Evolutionary conservation across 2,329 filamentous ascomycete species (phyloP), one percentile per base, ranked within the genome.

Genomic region (Pseudogymnoascus sp.): DNA sequence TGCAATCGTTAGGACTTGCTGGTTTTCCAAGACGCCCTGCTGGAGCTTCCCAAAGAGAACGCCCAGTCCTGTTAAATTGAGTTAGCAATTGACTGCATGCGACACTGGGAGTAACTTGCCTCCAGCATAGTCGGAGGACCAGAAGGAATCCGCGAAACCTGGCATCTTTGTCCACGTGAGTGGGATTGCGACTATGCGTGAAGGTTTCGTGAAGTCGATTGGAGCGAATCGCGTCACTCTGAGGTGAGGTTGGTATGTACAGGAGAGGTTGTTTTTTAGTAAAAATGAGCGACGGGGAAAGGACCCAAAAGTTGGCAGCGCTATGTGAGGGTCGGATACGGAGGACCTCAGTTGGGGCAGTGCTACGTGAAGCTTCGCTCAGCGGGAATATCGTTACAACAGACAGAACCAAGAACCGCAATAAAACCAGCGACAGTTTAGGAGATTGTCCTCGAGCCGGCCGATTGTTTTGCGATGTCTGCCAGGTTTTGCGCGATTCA

Each of bases 41-140:
- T 97, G 92, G 60, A 99, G 86, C 79, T 99, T 99, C 73, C 85
- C 85, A 71, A 97, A 99, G 65, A 99, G 82, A 65, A 97, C 91
- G 60, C 92, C 92, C 66, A 99, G 83, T 64, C 94, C 85, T 86
- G 39, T 19, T 35, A 18, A 35, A 59, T 34, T 62, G 21, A 21
- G 45, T 55, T 59, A 55, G 59, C 28, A 18, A 23, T 57, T 19
- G 6, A 3, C 6, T 34, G 39, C 18, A 60, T 41, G n/a, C 23
- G 15, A 34, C 19, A 30, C 3, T 7, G n/a, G n/a, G 19, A 39
- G n/a, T n/a, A 62, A 70, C 81, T 73, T 77, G 89, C 88, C 92
- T 79, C 89, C 91, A 72, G 92, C 92, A 80, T 97, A 97, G 81
- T 99, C 94, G 72, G 84, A 84, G 63, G 94, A 96, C 94, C 94